Evolutionary conservation across 2,329 filamentous ascomycete species (phyloP), one percentile per base, ranked within the genome.

Genomic region (Salinomyces thailandicus): DNA sequence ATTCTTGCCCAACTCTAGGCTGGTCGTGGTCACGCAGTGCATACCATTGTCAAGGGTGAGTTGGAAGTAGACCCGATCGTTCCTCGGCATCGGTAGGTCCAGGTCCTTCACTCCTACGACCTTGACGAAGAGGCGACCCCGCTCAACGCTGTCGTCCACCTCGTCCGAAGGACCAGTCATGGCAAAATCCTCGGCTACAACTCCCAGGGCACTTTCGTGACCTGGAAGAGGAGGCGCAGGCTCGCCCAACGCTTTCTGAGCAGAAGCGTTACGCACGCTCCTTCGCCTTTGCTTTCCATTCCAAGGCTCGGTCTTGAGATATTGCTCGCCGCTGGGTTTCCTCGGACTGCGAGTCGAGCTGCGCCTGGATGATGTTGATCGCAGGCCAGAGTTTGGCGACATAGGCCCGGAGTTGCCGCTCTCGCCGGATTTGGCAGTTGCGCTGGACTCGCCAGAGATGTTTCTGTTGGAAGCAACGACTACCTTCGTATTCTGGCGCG

Each of bases 31-130:
- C 12, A 98, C 91, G 53, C 91, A 98, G 59, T 98, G 91, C 1
- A 98, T 76, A 17, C 91, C 91, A 47, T 98, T 98, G 61, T 98
- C 91, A n/a, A 98, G 73, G 0, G 91, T 98, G 8, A 98, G 73
- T 51, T 89, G 87, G 65, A 98, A 98, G 73, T 85, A 91, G 2
- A 85, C 85, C 37, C 85, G 79, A 62, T 96, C 87, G 53, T 82
- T 89, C 64, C 80, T 83, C 19, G 91, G 87, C 37, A 98, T 67
- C 15, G 91, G 89, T 29, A 96, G 69, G 54, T 95, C 87, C 24
- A 98, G 72, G 51, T 96, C 87, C 60, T 96, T 96, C 46, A 96
- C 86, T 30, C 89, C 87, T 60, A 96, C 81, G n/a, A 98, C 91
- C 67, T 98, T 98, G 48, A 98, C 87, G 52, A 98, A 98, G 2